Evolutionary conservation across 495 filamentous ascomycete genomes (phyloP).

Genomic region (Neurospora sp.): DNA sequence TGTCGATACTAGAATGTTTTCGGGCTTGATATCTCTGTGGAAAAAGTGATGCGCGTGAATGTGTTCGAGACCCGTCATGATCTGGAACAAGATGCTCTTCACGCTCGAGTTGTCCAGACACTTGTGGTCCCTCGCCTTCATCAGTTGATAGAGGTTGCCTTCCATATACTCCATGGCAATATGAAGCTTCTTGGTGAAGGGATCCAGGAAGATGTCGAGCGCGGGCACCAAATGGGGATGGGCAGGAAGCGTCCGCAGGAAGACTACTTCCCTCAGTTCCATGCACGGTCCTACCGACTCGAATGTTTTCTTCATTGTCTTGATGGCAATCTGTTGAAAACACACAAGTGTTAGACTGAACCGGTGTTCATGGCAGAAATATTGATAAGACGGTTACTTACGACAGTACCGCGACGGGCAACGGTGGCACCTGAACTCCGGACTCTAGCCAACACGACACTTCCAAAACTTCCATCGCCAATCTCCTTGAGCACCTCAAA

Average conservation of each 20-base stretch:
- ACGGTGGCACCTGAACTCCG: slow-evolving; percentile 80
- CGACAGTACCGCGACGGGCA: slow-evolving; percentile 84
- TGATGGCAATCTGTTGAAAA: slow-evolving; percentile 75
- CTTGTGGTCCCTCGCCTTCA: slow-evolving; percentile 97
- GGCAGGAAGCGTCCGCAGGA: slow-evolving; percentile 74
- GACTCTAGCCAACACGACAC: slow-evolving; percentile 83
- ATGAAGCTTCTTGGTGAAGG: slow-evolving; percentile 87
- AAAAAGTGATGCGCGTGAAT: slow-evolving; percentile 97
- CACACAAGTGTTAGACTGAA: background rate
- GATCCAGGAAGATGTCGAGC: slow-evolving; percentile 97
- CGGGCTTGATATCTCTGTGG: slow-evolving; percentile 98
- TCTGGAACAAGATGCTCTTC: slow-evolving; percentile 96
- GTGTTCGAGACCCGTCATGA: slow-evolving; percentile 89
- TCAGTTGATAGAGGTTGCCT: slow-evolving; percentile 95
- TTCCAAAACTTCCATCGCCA: slow-evolving; percentile 97
- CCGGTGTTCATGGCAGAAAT: background rate
- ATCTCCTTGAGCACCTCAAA: slow-evolving; percentile 98
- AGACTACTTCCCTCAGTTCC: slow-evolving; percentile 93
- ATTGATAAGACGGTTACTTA: slow-evolving; percentile 36
- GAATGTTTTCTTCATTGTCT: slow-evolving; percentile 99
- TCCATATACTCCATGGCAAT: slow-evolving; percentile 99
- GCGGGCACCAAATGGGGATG: slow-evolving; percentile 93
- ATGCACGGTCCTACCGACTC: slow-evolving; percentile 82
- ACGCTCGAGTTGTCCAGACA: slow-evolving; percentile 80
- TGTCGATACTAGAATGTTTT: slow-evolving; percentile 96